phyloP scores from a whole-genome alignment of 1,284 basidiomycete species.

The Coniferiporia sulphurascens region DNA sequence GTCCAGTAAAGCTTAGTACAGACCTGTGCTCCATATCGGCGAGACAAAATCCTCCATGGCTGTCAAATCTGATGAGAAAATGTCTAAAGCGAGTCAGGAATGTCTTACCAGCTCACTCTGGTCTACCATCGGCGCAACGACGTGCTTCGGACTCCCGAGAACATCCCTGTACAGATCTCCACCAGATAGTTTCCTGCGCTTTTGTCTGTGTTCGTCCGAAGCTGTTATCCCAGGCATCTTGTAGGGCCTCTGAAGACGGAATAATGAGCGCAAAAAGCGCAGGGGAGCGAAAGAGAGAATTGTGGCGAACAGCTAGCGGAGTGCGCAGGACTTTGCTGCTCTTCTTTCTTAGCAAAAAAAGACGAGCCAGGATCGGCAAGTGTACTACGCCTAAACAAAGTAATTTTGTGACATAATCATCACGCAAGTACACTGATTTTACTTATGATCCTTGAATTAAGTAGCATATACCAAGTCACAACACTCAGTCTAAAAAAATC shows the following conservation, averaged over 20 bases:
- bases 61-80: constrained; percentile 28
- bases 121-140: constrained; percentile 98
- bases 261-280: not conserved
- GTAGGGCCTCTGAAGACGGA: not conserved
- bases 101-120: constrained; percentile 81
- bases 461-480: too few species aligned
- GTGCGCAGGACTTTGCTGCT: not conserved
- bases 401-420: too few species aligned
- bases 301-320: not conserved
- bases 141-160: constrained; percentile 78
- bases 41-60: constrained; percentile 90
- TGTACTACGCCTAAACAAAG: too few species aligned
- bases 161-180: constrained; percentile 79
- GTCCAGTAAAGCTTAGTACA: constrained; percentile 23
- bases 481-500: too few species aligned
- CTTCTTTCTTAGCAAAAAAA: not conserved
- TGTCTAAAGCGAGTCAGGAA: constrained; percentile 14
- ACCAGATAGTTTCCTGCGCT: constrained; percentile 55
- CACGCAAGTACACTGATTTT: too few species aligned
- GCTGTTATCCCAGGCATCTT: not conserved
- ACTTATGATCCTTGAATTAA: too few species aligned
- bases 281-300: not conserved
- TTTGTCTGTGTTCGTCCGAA: constrained; percentile 6
- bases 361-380: too few species aligned
- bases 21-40: constrained; percentile 79